Evolutionary conservation across 306 rosid species (phyloP).

Genomic region (Cucurbita maxima): DNA sequence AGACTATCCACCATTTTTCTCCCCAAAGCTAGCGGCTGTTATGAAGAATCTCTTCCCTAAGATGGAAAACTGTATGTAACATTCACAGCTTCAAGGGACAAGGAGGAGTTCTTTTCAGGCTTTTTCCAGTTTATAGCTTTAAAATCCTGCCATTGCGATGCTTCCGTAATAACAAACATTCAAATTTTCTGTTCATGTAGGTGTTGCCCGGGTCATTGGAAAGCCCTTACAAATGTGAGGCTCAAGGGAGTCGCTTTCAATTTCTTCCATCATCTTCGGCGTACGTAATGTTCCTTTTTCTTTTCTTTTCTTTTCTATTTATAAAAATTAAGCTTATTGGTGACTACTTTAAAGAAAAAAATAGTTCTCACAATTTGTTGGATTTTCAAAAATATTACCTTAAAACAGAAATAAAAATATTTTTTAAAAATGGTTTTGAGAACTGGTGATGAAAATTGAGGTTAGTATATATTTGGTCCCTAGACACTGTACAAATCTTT

Average conservation of each 20-base stretch:
- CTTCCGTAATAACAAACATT: neutral
- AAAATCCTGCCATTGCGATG: neutral
- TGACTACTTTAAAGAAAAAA: no score
- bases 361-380: neutral
- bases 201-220: constrained; percentile 91
- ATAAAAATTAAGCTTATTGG: neutral
- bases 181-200: constrained; percentile 11
- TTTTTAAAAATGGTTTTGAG: no score
- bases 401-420: no score
- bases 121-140: constrained; percentile 3
- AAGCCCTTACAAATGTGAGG: constrained; percentile 54
- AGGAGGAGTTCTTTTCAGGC: constrained; percentile 92
- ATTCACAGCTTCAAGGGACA: constrained; percentile 84
- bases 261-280: constrained; percentile 57
- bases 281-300: neutral
- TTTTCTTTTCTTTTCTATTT: no score
- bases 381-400: neutral
- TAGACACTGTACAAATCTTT: no score
- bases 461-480: no score
- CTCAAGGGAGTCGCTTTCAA: constrained; percentile 86
- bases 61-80: constrained; percentile 78
- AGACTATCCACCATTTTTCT: constrained; percentile 90
- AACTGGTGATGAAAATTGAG: no score
- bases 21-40: constrained; percentile 78
- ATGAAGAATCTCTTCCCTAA: constrained; percentile 53